Evolutionary conservation across 1,139 yeast genomes (phyloP).

Genomic region (Casaregolazyma lundiana): DNA sequence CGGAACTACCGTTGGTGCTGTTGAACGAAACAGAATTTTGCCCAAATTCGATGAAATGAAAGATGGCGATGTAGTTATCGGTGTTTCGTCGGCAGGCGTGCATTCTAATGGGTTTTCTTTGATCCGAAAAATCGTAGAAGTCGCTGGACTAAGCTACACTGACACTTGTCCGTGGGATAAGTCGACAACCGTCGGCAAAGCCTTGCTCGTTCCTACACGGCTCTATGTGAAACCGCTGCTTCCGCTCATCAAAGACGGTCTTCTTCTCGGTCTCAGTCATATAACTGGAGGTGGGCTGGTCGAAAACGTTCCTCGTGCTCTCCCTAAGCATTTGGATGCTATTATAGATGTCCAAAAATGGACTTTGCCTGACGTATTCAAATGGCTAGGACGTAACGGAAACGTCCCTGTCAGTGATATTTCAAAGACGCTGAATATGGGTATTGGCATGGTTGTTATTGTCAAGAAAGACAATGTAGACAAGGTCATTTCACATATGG

Average conservation of each 20-base stretch:
- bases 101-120: slow-evolving; percentile 97
- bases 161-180: slow-evolving; percentile 81
- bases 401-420: slow-evolving; percentile 82
- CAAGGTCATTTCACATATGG: slow-evolving; percentile 49
- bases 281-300: slow-evolving; percentile 98
- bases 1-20: slow-evolving; percentile 99
- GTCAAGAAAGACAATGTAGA: slow-evolving; percentile 60
- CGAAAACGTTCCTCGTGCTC: slow-evolving; percentile 93
- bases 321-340: slow-evolving; percentile 78
- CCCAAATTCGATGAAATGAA: slow-evolving; percentile 66
- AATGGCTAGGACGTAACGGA: slow-evolving; percentile 91
- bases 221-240: slow-evolving; percentile 90
- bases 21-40: slow-evolving; percentile 65
- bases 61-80: slow-evolving; percentile 77
- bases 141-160: slow-evolving; percentile 60
- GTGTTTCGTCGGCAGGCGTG: slow-evolving; percentile 84
- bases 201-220: slow-evolving; percentile 81
- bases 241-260: slow-evolving; percentile 62
- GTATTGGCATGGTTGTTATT: slow-evolving; percentile 94
- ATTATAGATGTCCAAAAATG: slow-evolving; percentile 71
- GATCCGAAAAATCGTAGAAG: slow-evolving; percentile 89
- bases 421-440: slow-evolving; percentile 88
- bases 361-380: slow-evolving; percentile 84
- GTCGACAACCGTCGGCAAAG: slow-evolving; percentile 73
- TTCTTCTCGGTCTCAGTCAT: slow-evolving; percentile 86